Percentiles rank a stretch among this genome's conserved stretches.
Evolutionary conservation across 169 alveolate species (phyloP).

Genomic region (Eimeria maxima): DNA sequence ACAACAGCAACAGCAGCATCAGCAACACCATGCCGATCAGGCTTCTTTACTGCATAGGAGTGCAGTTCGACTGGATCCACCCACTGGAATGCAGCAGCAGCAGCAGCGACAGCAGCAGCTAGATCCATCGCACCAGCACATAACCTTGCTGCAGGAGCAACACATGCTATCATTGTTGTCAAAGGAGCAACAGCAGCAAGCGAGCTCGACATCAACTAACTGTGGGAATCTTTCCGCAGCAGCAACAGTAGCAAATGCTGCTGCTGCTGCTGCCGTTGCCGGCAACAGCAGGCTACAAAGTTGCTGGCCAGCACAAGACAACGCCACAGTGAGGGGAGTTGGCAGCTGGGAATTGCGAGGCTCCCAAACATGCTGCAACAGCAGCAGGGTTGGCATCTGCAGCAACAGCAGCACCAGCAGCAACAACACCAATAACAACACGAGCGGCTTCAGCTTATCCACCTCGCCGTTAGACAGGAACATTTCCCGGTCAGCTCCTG

Average conservation of each 20-base stretch:
- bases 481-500: conserved; percentile 42
- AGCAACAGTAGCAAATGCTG: not conserved
- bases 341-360: conserved; percentile 14
- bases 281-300: conserved; percentile 2
- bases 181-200: conserved; percentile 50
- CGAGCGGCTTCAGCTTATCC: not conserved
- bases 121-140: conserved; percentile 18
- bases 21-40: conserved; percentile 5
- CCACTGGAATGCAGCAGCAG: conserved; percentile 14
- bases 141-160: conserved; percentile 16
- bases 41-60: not conserved
- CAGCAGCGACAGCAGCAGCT: conserved; percentile 49
- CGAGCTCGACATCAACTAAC: not conserved
- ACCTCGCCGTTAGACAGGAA: not conserved
- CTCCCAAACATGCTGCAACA: conserved; percentile 28
- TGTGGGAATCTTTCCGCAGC: not conserved
- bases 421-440: not conserved
- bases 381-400: conserved; percentile 47
- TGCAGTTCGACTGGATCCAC: not conserved
- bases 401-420: conserved; percentile 9
- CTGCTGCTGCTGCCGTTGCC: conserved; percentile 1
- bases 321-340: conserved; percentile 10
- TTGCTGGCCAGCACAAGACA: not conserved
- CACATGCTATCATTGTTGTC: not conserved
- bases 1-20: conserved; percentile 53